Evolutionary conservation across 2,329 filamentous ascomycete species (phyloP).

Genomic region (Dactylellina haptotyla): DNA sequence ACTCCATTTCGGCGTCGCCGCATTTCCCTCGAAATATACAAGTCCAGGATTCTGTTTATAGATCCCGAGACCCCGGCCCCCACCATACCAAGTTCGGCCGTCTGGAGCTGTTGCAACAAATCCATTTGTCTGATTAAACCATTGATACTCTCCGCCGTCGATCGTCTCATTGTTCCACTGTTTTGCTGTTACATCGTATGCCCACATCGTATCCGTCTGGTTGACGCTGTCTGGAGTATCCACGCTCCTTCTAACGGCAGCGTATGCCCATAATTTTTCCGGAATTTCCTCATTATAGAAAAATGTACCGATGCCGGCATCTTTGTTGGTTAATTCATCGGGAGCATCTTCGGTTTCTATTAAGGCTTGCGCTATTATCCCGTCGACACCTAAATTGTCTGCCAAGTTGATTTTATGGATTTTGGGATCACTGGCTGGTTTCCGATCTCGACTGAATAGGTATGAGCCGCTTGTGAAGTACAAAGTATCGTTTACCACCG

Average conservation of each 20-base stretch:
- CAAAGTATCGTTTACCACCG: constrained; percentile 26
- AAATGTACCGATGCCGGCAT: constrained; percentile 15
- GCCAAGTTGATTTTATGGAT: constrained; percentile 15
- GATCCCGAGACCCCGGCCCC: constrained; percentile 1
- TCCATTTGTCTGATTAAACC: constrained; percentile 31
- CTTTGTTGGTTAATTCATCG: constrained; percentile 12
- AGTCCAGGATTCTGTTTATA: constrained; percentile 7
- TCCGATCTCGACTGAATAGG: constrained; percentile 7
- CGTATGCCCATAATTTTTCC: constrained; percentile 19
- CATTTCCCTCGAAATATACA: constrained; percentile 16
- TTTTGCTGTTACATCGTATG: neutral
- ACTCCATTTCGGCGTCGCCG: constrained; percentile 15
- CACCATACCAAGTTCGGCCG: constrained; percentile 30
- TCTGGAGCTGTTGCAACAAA: constrained; percentile 18
- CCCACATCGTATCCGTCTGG: constrained; percentile 21
- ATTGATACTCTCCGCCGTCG: constrained; percentile 20
- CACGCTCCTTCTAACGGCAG: neutral
- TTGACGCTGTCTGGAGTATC: constrained; percentile 7
- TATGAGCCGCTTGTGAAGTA: constrained; percentile 27
- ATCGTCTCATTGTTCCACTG: constrained; percentile 13
- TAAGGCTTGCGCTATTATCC: constrained; percentile 6
- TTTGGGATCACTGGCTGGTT: constrained; percentile 14
- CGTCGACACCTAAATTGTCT: constrained; percentile 9
- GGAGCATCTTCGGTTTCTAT: constrained; percentile 26
- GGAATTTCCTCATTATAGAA: constrained; percentile 20